Percentiles rank a stretch among this genome's conserved stretches.
Conservation (phyloP, 1,284 basidiomycete genomes). For the Pyrrhoderma lamaoense region DNA sequence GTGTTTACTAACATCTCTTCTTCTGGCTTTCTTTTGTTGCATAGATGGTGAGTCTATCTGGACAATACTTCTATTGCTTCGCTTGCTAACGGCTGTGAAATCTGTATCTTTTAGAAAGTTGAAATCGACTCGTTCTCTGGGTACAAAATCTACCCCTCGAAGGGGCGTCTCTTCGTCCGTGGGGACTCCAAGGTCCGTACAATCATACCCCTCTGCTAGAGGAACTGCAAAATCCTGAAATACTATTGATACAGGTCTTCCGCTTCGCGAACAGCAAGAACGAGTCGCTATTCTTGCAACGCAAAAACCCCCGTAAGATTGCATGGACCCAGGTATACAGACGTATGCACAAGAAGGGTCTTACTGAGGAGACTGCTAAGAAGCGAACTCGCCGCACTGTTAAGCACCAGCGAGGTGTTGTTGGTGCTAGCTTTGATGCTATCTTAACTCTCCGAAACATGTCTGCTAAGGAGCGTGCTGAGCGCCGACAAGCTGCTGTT, state of each 20-base stretch:
- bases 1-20: no score
- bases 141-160: constrained; percentile 93
- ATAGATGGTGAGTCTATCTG: no score
- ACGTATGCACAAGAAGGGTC: constrained; percentile 99
- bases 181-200: constrained; percentile 86
- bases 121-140: constrained; percentile 96
- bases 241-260: constrained; percentile 60
- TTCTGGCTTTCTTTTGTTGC: no score
- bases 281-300: constrained; percentile 96
- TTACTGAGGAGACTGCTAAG: constrained; percentile 98
- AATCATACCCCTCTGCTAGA: not conserved
- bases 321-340: constrained; percentile 97
- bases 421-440: constrained; percentile 88
- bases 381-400: constrained; percentile 96
- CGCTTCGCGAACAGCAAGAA: constrained; percentile 87
- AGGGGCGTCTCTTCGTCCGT: constrained; percentile 93
- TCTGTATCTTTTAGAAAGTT: constrained; percentile 68
- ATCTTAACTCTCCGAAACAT: constrained; percentile 92
- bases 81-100: not conserved
- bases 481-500: constrained; percentile 80
- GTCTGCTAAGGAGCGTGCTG: constrained; percentile 79
- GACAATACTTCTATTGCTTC: no score
- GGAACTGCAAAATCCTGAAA: constrained; percentile 5
- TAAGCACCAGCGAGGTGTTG: constrained; percentile 98
- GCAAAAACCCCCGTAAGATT: constrained; percentile 99